A percentile compares a stretch with the other conserved stretches of the same genome.
Conservation (phyloP, 2,329 filamentous ascomycete species). For the Penicillium decumbens region DNA sequence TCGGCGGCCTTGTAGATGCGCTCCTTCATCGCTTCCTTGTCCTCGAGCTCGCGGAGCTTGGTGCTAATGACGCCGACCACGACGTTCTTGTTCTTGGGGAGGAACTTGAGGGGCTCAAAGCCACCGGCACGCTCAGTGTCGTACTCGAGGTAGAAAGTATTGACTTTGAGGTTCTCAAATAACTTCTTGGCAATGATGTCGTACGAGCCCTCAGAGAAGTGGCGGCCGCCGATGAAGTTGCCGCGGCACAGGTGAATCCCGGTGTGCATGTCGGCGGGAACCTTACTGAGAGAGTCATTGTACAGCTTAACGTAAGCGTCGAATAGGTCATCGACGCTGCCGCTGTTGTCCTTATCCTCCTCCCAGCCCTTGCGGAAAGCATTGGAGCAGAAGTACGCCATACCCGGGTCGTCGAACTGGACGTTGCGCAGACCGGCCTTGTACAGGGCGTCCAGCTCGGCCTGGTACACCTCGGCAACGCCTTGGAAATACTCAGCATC, state of each 20-base stretch:
- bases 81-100: constrained; percentile 59
- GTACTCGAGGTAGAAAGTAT: constrained; percentile 67
- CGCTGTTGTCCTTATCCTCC: constrained; percentile 61
- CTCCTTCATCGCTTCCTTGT: constrained; percentile 59
- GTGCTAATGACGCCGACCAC: constrained; percentile 62
- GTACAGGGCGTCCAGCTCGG: constrained; percentile 57
- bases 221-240: constrained; percentile 62
- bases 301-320: constrained; percentile 72
- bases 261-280: constrained; percentile 66
- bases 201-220: constrained; percentile 64
- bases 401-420: constrained; percentile 63
- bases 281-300: constrained; percentile 63
- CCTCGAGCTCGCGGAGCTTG: constrained; percentile 59
- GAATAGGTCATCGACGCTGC: constrained; percentile 65
- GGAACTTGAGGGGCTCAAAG: constrained; percentile 59
- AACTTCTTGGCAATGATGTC: constrained; percentile 64
- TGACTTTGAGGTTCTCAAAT: constrained; percentile 58
- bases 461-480: constrained; percentile 61
- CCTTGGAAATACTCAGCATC: constrained; percentile 61
- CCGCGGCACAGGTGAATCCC: constrained; percentile 68
- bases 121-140: constrained; percentile 62
- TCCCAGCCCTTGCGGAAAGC: constrained; percentile 67
- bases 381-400: constrained; percentile 69
- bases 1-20: constrained; percentile 59
- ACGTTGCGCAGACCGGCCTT: constrained; percentile 60